Evolutionary conservation across 768 basidiomycete genomes (phyloP).

Genomic region (Brasilioporus rufonigricans): DNA sequence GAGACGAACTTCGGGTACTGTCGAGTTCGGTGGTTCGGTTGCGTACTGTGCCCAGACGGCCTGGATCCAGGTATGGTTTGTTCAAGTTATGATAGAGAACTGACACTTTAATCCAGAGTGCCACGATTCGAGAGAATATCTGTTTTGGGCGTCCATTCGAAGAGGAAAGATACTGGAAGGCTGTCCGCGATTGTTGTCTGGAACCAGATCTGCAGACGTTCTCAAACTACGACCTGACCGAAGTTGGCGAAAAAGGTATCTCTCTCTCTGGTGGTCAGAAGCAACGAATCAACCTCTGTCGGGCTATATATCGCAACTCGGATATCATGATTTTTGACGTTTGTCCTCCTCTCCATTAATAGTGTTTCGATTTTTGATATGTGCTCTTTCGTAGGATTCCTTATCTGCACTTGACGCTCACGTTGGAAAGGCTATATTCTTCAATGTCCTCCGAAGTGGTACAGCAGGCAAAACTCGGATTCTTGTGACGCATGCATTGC

Average conservation of each 20-base stretch:
- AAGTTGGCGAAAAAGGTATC: conserved; percentile 86
- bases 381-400: conserved; percentile 53
- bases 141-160: conserved; percentile 85
- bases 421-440: conserved; percentile 84
- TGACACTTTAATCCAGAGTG: conserved; percentile 45
- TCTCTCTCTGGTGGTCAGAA: conserved; percentile 82
- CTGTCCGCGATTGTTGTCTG: conserved; percentile 72
- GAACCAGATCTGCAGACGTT: conserved; percentile 79
- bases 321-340: conserved; percentile 85
- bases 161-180: conserved; percentile 78
- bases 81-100: neutral
- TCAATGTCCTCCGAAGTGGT: conserved; percentile 71
- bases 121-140: conserved; percentile 87
- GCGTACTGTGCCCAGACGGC: conserved; percentile 85
- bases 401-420: conserved; percentile 91
- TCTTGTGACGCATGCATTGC: conserved; percentile 89
- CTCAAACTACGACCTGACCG: conserved; percentile 74
- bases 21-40: conserved; percentile 72
- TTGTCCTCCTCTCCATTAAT: conserved; percentile 7
- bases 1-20: conserved; percentile 62
- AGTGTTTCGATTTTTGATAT: neutral
- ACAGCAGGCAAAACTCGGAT: conserved; percentile 73
- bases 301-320: conserved; percentile 82
- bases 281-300: conserved; percentile 81
- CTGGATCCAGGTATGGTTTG: conserved; percentile 72